Conservation (phyloP, 2,329 filamentous ascomycete genomes). For the Cadophora malorum region DNA sequence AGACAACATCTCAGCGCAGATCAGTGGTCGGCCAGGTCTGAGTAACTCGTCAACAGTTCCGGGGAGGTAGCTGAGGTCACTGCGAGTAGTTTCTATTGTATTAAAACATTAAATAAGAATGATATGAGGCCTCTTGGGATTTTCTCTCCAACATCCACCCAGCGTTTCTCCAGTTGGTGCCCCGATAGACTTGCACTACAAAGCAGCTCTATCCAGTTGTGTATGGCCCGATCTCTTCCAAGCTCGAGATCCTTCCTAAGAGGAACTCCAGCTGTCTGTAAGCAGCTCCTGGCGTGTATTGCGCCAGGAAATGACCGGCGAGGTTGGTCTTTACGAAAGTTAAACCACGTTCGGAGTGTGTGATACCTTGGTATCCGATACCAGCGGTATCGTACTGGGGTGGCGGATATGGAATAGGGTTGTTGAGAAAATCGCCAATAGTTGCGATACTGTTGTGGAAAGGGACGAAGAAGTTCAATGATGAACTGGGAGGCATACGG, state of each 20-base stretch:
- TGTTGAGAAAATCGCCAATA: too few relatives aligned
- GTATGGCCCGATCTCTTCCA: slow-evolving; percentile 45
- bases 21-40: too few relatives aligned
- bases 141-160: neutral
- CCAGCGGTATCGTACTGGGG: slow-evolving; percentile 35
- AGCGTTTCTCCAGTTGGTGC: neutral
- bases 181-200: too few relatives aligned
- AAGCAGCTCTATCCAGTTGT: slow-evolving; percentile 31
- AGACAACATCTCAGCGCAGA: too few relatives aligned
- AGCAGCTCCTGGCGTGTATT: slow-evolving; percentile 62
- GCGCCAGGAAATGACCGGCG: slow-evolving; percentile 60
- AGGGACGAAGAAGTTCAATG: slow-evolving; percentile 41
- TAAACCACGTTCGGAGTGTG: slow-evolving; percentile 66
- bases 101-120: neutral
- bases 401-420: neutral
- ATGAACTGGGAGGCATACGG: slow-evolving; percentile 45
- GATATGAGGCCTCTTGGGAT: neutral
- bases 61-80: too few relatives aligned
- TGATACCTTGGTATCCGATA: slow-evolving; percentile 52
- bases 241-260: slow-evolving; percentile 60
- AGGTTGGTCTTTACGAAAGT: slow-evolving; percentile 63
- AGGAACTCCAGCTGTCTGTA: slow-evolving; percentile 68
- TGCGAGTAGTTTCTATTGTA: neutral
- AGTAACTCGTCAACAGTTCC: too few relatives aligned
- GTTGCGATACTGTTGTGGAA: slow-evolving; percentile 47